A percentile compares a stretch with the other conserved stretches of the same genome.
These are phyloP conservation scores for Coemansia sp. DNA, from an alignment of 192 early-diverging fungal species.

Conservation along the genomic window DNA sequence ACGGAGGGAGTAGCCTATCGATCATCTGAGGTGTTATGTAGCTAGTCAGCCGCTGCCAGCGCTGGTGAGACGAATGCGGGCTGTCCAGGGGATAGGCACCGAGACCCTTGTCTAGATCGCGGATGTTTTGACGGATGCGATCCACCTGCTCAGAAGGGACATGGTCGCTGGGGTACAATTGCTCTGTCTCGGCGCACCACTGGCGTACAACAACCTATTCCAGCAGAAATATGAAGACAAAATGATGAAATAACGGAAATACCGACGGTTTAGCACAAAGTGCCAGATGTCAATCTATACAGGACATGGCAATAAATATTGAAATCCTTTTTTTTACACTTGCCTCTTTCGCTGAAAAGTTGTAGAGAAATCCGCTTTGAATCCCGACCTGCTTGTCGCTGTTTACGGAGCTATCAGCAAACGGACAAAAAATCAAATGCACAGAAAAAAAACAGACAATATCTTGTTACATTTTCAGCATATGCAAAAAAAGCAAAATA, in stretches of 20 bases:
- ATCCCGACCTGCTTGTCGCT: constrained; percentile 54
- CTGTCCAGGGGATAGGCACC: constrained; percentile 81
- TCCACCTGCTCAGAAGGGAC: constrained; percentile 65
- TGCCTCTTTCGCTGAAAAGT: constrained; percentile 65
- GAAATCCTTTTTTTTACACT: not conserved
- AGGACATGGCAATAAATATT: no score
- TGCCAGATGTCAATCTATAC: no score
- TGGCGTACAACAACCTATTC: constrained; percentile 74
- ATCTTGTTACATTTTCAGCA: not conserved
- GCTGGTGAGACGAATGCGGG: constrained; percentile 63
- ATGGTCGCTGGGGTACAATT: constrained; percentile 58
- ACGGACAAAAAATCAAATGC: not conserved
- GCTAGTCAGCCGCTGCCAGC: constrained; percentile 77
- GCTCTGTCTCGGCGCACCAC: constrained; percentile 80
- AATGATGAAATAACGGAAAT: no score
- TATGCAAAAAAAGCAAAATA: not conserved
- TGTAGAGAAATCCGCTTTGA: constrained; percentile 76
- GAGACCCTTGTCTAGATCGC: constrained; percentile 76
- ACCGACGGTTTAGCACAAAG: no score
- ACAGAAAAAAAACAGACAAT: not conserved
- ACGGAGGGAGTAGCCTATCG: constrained; percentile 53
- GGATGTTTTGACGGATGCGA: constrained; percentile 67
- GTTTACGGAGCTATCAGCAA: constrained; percentile 22
- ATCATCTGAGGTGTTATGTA: constrained; percentile 62
- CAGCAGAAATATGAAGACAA: not conserved